Conservation (phyloP, 2,329 filamentous ascomycete genomes). For the Knufia fluminis region DNA sequence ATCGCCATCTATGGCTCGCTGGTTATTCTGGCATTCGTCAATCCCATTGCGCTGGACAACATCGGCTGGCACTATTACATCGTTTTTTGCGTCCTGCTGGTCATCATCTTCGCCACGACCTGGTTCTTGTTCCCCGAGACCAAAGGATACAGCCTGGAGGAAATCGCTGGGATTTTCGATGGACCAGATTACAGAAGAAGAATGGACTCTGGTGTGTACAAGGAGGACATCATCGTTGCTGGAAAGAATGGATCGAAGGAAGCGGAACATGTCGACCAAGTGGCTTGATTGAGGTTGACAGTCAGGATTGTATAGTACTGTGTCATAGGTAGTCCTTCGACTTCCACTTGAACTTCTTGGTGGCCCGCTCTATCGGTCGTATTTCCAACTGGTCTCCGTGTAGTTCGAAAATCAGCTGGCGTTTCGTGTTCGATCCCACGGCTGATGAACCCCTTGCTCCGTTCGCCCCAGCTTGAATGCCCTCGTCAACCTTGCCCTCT, state of each 20-base stretch:
- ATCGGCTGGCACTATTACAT: conserved; percentile 31
- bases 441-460: neutral
- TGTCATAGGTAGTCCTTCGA: conserved; percentile 63
- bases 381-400: conserved; percentile 80
- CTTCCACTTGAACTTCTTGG: conserved; percentile 83
- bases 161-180: conserved; percentile 26
- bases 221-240: neutral
- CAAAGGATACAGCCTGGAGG: conserved; percentile 25
- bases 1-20: conserved; percentile 23
- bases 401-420: conserved; percentile 67
- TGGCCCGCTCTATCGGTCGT: conserved; percentile 73
- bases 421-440: conserved; percentile 16
- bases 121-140: conserved; percentile 27
- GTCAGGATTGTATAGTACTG: too few species aligned
- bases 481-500: conserved; percentile 20
- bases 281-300: neutral
- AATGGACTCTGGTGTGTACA: neutral
- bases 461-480: conserved; percentile 9
- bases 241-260: neutral
- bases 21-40: conserved; percentile 25
- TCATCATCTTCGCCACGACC: conserved; percentile 20
- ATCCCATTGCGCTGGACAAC: conserved; percentile 28
- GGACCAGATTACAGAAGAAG: conserved; percentile 12
- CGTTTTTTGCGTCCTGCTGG: conserved; percentile 27
- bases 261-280: neutral